These are phyloP conservation scores for Tetramitus jugosus DNA, from an alignment of 208 protist genomes.

Conservation along the genomic window DNA sequence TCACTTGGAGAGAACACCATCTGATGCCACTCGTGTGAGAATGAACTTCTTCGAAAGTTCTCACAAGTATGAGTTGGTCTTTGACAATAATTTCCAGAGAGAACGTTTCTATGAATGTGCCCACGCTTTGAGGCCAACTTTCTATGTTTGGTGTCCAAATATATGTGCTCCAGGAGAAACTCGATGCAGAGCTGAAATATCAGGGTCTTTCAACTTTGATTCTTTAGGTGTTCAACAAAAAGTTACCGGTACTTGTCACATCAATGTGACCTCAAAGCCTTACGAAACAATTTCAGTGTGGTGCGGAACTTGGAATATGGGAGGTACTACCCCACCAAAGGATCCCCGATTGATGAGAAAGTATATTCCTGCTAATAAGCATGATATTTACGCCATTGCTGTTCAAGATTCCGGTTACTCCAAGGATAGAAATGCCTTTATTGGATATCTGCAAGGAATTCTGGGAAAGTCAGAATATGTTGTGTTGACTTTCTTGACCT, in stretches of 20 bases:
- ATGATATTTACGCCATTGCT: slow-evolving; percentile 47
- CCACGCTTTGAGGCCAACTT: slow-evolving; percentile 35
- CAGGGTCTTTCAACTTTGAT: slow-evolving; percentile 31
- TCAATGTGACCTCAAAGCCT: slow-evolving; percentile 36
- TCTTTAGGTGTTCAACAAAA: slow-evolving; percentile 32
- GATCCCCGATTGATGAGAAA: slow-evolving; percentile 23
- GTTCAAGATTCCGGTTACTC: slow-evolving; percentile 39
- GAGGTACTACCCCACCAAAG: slow-evolving; percentile 34
- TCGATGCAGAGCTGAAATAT: background rate
- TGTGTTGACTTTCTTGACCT: background rate
- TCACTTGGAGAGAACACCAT: slow-evolving; percentile 43
- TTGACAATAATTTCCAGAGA: slow-evolving; percentile 38
- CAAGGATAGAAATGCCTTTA: slow-evolving; percentile 39
- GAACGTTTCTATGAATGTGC: slow-evolving; percentile 50
- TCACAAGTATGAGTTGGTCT: slow-evolving; percentile 45
- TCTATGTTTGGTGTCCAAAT: slow-evolving; percentile 44
- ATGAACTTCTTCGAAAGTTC: slow-evolving; percentile 47
- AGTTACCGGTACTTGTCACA: slow-evolving; percentile 34
- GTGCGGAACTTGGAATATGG: slow-evolving; percentile 47
- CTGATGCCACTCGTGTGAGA: slow-evolving; percentile 34
- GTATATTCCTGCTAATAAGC: slow-evolving; percentile 37
- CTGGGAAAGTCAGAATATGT: slow-evolving; percentile 32
- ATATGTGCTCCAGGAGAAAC: background rate
- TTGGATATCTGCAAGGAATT: slow-evolving; percentile 38
- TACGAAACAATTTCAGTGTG: slow-evolving; percentile 43